Conservation (phyloP, 345 rosid species). For the Anastatica hierochuntica region DNA sequence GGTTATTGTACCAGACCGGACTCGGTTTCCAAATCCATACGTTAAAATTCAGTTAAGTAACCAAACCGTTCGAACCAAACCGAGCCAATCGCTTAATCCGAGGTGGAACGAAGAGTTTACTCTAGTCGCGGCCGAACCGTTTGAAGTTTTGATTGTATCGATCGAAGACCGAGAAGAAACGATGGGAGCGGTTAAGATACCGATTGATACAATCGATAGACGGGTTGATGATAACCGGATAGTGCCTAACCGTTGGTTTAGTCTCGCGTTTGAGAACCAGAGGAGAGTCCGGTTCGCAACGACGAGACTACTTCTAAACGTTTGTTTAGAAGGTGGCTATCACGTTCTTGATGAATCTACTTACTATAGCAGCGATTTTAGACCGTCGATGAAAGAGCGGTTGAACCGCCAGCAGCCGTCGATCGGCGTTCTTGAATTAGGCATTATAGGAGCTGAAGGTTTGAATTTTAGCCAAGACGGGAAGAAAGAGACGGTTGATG, state of each 20-base stretch:
- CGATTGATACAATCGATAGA: slow-evolving; percentile 36
- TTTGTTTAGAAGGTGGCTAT: slow-evolving; percentile 90
- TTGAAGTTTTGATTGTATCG: slow-evolving; percentile 60
- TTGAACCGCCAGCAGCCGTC: slow-evolving; percentile 45
- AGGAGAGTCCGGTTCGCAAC: slow-evolving; percentile 57
- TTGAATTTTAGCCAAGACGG: slow-evolving; percentile 68
- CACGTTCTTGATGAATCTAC: slow-evolving; percentile 93
- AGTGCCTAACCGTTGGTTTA: slow-evolving; percentile 48
- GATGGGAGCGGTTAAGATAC: slow-evolving; percentile 43
- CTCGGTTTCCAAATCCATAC: slow-evolving; percentile 50
- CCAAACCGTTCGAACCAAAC: slow-evolving; percentile 64
- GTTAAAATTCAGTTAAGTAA: slow-evolving; percentile 58
- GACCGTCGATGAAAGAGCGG: slow-evolving; percentile 79
- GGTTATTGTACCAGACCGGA: slow-evolving; percentile 39
- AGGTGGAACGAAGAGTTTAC: slow-evolving; percentile 86
- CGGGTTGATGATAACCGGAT: slow-evolving; percentile 45
- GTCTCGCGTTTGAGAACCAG: slow-evolving; percentile 45
- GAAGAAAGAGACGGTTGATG: slow-evolving; percentile 67
- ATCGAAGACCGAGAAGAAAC: slow-evolving; percentile 82
- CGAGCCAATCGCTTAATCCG: slow-evolving; percentile 49
- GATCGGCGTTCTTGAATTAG: slow-evolving; percentile 75
- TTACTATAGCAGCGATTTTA: slow-evolving; percentile 87
- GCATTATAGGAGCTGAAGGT: slow-evolving; percentile 62
- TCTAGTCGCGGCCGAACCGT: slow-evolving; percentile 86
- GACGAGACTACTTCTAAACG: slow-evolving; percentile 47